phyloP scores from a whole-genome alignment of 2,329 filamentous ascomycete species.

The Monosporascus sp. region DNA sequence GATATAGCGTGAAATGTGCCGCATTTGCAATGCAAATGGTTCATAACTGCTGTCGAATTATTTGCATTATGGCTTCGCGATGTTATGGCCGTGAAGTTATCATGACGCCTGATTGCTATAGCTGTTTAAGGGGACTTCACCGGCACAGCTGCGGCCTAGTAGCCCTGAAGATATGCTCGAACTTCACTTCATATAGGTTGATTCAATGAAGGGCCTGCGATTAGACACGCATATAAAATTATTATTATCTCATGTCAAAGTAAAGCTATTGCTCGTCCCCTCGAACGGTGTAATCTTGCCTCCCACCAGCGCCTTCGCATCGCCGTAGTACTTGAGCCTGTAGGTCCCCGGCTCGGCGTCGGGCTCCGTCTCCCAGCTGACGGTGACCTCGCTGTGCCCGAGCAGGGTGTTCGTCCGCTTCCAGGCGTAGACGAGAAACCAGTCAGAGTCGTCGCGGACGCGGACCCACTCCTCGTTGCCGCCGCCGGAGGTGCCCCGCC shows the following conservation, averaged over 20 bases:
- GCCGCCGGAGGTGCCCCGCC: constrained; percentile 31
- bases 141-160: too few species aligned
- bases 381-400: constrained; percentile 71
- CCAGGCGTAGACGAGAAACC: constrained; percentile 80
- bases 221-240: neutral
- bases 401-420: constrained; percentile 62
- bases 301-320: constrained; percentile 61
- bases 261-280: constrained; percentile 57
- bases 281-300: constrained; percentile 63
- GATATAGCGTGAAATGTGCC: neutral
- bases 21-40: too few species aligned
- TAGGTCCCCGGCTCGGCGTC: constrained; percentile 62
- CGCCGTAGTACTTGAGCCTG: constrained; percentile 77
- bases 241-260: constrained; percentile 18
- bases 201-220: too few species aligned
- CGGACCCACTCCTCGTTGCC: constrained; percentile 51
- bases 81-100: too few species aligned
- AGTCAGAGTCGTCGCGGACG: constrained; percentile 72
- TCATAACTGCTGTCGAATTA: too few species aligned
- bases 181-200: neutral
- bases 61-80: too few species aligned
- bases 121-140: too few species aligned
- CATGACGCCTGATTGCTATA: too few species aligned
- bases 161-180: neutral
- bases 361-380: constrained; percentile 73